These are phyloP conservation scores for Oemleria cerasiformis DNA, from an alignment of 306 rosid genomes.

Conservation along the genomic window DNA sequence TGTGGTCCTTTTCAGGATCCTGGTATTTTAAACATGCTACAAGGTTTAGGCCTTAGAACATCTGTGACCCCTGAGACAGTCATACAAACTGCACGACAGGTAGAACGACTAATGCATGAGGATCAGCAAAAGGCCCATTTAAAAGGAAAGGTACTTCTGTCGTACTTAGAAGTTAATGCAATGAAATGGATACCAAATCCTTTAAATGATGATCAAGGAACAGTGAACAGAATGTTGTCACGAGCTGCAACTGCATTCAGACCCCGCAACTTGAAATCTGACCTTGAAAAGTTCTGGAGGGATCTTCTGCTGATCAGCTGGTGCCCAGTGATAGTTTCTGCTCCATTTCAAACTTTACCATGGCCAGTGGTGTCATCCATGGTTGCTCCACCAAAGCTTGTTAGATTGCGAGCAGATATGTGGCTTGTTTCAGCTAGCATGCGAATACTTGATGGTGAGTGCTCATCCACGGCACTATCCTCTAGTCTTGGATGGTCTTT, in stretches of 20 bases:
- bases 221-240: conserved; percentile 72
- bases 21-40: conserved; percentile 67
- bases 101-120: conserved; percentile 66
- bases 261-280: conserved; percentile 61
- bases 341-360: conserved; percentile 78
- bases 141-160: conserved; percentile 78
- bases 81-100: conserved; percentile 72
- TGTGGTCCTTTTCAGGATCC: conserved; percentile 64
- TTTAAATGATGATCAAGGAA: conserved; percentile 53
- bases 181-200: conserved; percentile 83
- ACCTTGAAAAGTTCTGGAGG: conserved; percentile 83
- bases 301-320: conserved; percentile 78
- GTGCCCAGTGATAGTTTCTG: conserved; percentile 80
- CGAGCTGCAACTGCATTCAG: conserved; percentile 70
- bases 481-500: conserved; percentile 83
- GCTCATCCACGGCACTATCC: conserved; percentile 80
- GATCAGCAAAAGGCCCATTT: conserved; percentile 76
- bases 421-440: conserved; percentile 98
- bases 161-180: conserved; percentile 92
- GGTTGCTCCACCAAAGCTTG: conserved; percentile 98
- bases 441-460: conserved; percentile 87
- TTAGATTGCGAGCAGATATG: conserved; percentile 65
- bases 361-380: conserved; percentile 85
- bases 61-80: conserved; percentile 75
- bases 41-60: conserved; percentile 84